A percentile compares a stretch with the other conserved stretches of the same genome.
Conservation (phyloP, 495 filamentous ascomycete species). For the Daldinia vernicosa region DNA sequence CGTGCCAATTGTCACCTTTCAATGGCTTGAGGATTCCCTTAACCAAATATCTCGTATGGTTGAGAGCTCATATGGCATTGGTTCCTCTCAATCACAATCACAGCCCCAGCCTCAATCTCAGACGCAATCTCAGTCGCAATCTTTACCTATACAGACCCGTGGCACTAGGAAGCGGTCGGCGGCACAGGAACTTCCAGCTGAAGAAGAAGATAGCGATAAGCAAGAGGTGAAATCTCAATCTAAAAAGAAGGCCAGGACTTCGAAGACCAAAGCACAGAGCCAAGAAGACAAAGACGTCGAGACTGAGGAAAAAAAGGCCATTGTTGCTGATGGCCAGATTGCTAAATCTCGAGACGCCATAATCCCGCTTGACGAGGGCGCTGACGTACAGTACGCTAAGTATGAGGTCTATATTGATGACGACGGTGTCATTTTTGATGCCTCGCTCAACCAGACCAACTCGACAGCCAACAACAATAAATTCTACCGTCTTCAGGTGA, state of each 20-base stretch:
- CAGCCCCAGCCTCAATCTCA: constrained; percentile 32
- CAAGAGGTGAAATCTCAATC: background rate
- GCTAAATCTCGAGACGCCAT: constrained; percentile 54
- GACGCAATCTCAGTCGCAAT: constrained; percentile 8
- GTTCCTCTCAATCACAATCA: background rate
- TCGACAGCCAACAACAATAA: constrained; percentile 73
- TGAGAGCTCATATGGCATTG: constrained; percentile 51
- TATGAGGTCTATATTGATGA: constrained; percentile 71
- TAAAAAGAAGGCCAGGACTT: constrained; percentile 48
- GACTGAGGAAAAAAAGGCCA: constrained; percentile 38
- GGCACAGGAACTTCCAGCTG: constrained; percentile 31
- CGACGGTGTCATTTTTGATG: constrained; percentile 70
- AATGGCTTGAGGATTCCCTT: constrained; percentile 69
- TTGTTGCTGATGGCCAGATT: constrained; percentile 54
- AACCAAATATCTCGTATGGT: constrained; percentile 53
- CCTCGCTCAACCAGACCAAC: constrained; percentile 68
- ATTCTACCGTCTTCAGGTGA: constrained; percentile 72
- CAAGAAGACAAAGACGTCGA: constrained; percentile 26
- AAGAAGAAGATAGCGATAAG: constrained; percentile 33
- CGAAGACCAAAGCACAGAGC: constrained; percentile 32
- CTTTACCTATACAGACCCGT: constrained; percentile 26
- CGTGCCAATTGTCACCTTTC: constrained; percentile 66
- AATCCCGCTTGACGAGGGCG: constrained; percentile 58
- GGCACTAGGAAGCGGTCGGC: constrained; percentile 39
- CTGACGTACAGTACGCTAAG: constrained; percentile 38